A percentile compares a stretch with the other conserved stretches of the same genome.
phyloP scores from a whole-genome alignment of 106 monocot species.

The Allium fistulosum region DNA sequence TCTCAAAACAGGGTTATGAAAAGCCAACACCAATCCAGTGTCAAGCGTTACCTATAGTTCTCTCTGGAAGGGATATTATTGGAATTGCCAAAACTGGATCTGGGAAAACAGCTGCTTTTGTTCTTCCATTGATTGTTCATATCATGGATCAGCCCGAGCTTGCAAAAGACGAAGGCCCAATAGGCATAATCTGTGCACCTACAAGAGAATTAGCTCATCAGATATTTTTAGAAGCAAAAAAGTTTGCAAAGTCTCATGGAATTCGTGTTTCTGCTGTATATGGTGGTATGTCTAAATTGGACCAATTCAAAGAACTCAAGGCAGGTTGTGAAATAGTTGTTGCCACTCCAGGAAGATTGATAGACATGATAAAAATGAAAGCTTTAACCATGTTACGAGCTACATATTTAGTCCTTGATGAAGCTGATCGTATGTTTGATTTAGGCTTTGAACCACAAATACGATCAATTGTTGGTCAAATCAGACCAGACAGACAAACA shows the following conservation, averaged over 20 bases:
- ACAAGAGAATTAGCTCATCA: slow-evolving; percentile 98
- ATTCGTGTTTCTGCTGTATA: slow-evolving; percentile 80
- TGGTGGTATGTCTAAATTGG: slow-evolving; percentile 90
- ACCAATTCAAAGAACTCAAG: slow-evolving; percentile 97
- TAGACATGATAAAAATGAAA: slow-evolving; percentile 94
- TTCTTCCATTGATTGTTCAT: slow-evolving; percentile 96
- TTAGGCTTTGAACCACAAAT: slow-evolving; percentile 98
- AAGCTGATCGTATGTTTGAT: slow-evolving; percentile 99
- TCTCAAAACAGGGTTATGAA: slow-evolving; percentile 84
- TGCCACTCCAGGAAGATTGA: slow-evolving; percentile 91
- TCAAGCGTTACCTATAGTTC: slow-evolving; percentile 82
- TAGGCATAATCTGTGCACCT: slow-evolving; percentile 92
- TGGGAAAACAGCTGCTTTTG: slow-evolving; percentile 94
- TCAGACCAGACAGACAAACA: slow-evolving; percentile 92
- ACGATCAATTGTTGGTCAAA: slow-evolving; percentile 86
- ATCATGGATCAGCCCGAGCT: slow-evolving; percentile 99
- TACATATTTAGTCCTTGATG: slow-evolving; percentile 91
- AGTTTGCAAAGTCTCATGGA: slow-evolving; percentile 85
- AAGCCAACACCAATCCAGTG: slow-evolving; percentile 95
- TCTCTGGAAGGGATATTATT: slow-evolving; percentile 94
- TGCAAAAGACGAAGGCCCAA: slow-evolving; percentile 84
- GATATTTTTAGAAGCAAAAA: slow-evolving; percentile 89
- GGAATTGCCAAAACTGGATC: slow-evolving; percentile 99
- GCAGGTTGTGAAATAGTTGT: slow-evolving; percentile 96
- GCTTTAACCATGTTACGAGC: slow-evolving; percentile 70